phyloP scores from a whole-genome alignment of 768 basidiomycete species.

The Leccinum incarnatum region DNA sequence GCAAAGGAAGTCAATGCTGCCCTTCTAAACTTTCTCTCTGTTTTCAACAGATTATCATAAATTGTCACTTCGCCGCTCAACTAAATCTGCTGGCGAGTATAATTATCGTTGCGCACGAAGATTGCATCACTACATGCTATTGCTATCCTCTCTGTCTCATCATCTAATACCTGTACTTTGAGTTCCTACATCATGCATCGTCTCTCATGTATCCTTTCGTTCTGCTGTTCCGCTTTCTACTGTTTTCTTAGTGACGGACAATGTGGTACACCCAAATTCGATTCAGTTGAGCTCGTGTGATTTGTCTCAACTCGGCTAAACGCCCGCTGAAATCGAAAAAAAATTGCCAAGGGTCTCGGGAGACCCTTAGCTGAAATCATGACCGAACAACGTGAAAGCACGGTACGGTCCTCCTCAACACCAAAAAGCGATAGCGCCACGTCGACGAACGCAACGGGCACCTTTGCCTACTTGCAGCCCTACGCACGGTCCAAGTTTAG shows the following conservation, averaged over 20 bases:
- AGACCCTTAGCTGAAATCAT: not conserved
- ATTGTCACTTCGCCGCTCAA: not conserved
- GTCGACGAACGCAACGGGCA: slow-evolving; percentile 19
- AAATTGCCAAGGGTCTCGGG: no score
- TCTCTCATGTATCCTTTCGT: slow-evolving; percentile 12
- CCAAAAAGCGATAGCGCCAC: not conserved
- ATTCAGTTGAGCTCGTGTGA: no score
- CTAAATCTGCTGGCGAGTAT: not conserved
- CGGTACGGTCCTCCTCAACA: not conserved
- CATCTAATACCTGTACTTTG: not conserved
- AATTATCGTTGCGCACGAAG: not conserved
- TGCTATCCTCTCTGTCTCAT: not conserved
- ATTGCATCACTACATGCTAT: not conserved
- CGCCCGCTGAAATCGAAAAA: not conserved
- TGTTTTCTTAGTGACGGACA: not conserved
- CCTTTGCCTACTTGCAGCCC: slow-evolving; percentile 28
- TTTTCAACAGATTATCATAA: not conserved
- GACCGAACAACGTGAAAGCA: slow-evolving; percentile 1
- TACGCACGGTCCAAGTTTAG: slow-evolving; percentile 33
- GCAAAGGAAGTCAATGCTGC: slow-evolving; percentile 29
- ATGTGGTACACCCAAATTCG: slow-evolving; percentile 10
- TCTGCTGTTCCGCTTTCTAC: not conserved
- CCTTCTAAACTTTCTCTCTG: slow-evolving; percentile 28
- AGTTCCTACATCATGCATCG: not conserved
- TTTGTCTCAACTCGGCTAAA: not conserved